Evolutionary conservation across 305 asterid genomes (phyloP), one percentile per base, ranked within the genome.

Genomic region (Coffea humblotiana): DNA sequence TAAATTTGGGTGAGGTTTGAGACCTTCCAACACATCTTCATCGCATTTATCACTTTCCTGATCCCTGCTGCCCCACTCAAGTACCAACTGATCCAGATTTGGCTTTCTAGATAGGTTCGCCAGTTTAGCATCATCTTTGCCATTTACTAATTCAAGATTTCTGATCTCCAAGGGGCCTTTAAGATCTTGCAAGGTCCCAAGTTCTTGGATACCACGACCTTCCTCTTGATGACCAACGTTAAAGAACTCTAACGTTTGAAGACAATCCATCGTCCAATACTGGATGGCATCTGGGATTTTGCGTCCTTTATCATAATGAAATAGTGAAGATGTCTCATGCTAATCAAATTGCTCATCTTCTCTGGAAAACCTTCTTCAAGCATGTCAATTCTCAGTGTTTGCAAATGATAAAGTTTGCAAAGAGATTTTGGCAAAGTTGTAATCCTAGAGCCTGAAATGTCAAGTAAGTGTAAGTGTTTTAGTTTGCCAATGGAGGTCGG

Each of bases 161-260:
- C 40, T 23, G 56, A 84, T 78, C 72, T n/a, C 37, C 1, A 84
- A 48, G 15, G 45, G 9, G 14, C 86, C 86, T 78, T 35, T 70
- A 1, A 84, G 86, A 16, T 79, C 61, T 19, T 69, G 76, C 78
- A 82, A 56, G 16, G 19, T 63, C 25, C 85, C 82, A 7, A 86
- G 72, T 76, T 86, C 87, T 58, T 4, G 71, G 56, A 84, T 87
- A 52, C 66, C 21, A 37, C 32, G 18, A 5, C 85, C 89, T 56
- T 69, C 19, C 70, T 74, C 87, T 87, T 60, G 12, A 2, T 1
- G 40, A 4, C 65, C 29, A 21, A 60, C 1, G 12, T 60, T 21
- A 23, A 60, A 60, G 29, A 60, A 60, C 65, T 60, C 3, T 16
- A 71, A 19, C 11, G 40, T 71, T 13, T 71, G 75, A 47, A 71